These are phyloP conservation scores for Suillus sp. DNA, from an alignment of 768 basidiomycete genomes.

Conservation along the genomic window DNA sequence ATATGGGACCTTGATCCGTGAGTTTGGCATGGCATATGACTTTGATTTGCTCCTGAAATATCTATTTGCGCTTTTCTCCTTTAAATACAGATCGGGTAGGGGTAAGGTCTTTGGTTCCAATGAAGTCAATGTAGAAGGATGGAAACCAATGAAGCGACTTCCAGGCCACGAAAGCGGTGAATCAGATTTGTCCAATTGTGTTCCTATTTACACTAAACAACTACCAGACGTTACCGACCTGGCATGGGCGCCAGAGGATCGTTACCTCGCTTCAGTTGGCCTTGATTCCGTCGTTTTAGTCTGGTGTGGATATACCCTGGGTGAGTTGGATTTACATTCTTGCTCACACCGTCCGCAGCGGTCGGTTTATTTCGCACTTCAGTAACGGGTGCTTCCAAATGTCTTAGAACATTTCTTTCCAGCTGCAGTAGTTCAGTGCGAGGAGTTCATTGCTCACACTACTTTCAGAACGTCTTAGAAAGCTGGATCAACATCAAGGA, in stretches of 20 bases:
- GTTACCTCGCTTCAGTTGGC: slow-evolving; percentile 91
- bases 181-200: slow-evolving; percentile 24
- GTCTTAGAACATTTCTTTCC: neutral
- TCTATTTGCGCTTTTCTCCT: slow-evolving; percentile 12
- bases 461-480: slow-evolving; percentile 71
- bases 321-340: slow-evolving; percentile 43
- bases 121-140: slow-evolving; percentile 95
- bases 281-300: slow-evolving; percentile 89
- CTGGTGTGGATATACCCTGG: slow-evolving; percentile 92
- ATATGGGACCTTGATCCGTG: slow-evolving; percentile 97
- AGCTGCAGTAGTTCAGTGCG: neutral
- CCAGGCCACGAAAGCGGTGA: slow-evolving; percentile 94
- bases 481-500: slow-evolving; percentile 87
- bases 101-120: slow-evolving; percentile 94
- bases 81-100: slow-evolving; percentile 58
- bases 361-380: neutral
- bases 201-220: slow-evolving; percentile 12
- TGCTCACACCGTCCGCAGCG: neutral
- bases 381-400: neutral
- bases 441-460: neutral
- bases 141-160: slow-evolving; percentile 91
- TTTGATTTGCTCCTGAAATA: slow-evolving; percentile 11
- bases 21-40: slow-evolving; percentile 32
- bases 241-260: slow-evolving; percentile 92
- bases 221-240: slow-evolving; percentile 87